Evolutionary conservation across 2,329 filamentous ascomycete genomes (phyloP).

Genomic region (Cladosporium cucumerinum): DNA sequence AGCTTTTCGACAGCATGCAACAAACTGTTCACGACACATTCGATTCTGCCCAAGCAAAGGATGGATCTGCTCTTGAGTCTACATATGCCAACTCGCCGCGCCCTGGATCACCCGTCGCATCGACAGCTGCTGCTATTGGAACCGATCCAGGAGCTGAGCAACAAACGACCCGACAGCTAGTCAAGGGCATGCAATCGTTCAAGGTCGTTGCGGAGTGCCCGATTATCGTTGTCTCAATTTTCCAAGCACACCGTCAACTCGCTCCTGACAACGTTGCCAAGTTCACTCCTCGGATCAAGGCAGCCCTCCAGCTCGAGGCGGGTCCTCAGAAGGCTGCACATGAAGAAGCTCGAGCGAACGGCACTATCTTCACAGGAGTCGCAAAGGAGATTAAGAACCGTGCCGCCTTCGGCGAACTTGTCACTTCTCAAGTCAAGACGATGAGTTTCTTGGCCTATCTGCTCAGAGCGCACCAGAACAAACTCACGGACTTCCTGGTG

Average conservation of each 20-base stretch:
- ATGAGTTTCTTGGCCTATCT: constrained; percentile 98
- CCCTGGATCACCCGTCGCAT: constrained; percentile 83
- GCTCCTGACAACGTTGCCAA: constrained; percentile 82
- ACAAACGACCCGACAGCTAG: constrained; percentile 73
- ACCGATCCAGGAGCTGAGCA: constrained; percentile 73
- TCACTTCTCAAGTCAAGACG: constrained; percentile 96
- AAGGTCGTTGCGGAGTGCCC: constrained; percentile 97
- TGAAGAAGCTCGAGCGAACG: constrained; percentile 72
- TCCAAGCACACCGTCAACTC: constrained; percentile 81
- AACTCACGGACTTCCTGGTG: constrained; percentile 82
- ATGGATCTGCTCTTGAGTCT: constrained; percentile 38
- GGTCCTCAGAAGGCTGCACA: constrained; percentile 92
- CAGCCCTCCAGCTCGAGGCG: constrained; percentile 81
- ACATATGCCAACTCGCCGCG: constrained; percentile 72
- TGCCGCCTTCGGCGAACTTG: constrained; percentile 93
- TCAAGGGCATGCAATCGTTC: constrained; percentile 97
- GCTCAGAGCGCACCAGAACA: constrained; percentile 79
- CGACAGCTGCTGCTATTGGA: constrained; percentile 50
- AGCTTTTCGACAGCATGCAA: constrained; percentile 94
- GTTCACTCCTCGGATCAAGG: constrained; percentile 92
- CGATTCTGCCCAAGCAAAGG: constrained; percentile 72
- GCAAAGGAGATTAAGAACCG: constrained; percentile 91
- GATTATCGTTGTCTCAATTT: constrained; percentile 97
- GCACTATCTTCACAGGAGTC: constrained; percentile 85
- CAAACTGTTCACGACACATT: constrained; percentile 93